Base-by-base conservation (phyloP, 495 filamentous ascomycete species). In the Podospora comata region DNA sequence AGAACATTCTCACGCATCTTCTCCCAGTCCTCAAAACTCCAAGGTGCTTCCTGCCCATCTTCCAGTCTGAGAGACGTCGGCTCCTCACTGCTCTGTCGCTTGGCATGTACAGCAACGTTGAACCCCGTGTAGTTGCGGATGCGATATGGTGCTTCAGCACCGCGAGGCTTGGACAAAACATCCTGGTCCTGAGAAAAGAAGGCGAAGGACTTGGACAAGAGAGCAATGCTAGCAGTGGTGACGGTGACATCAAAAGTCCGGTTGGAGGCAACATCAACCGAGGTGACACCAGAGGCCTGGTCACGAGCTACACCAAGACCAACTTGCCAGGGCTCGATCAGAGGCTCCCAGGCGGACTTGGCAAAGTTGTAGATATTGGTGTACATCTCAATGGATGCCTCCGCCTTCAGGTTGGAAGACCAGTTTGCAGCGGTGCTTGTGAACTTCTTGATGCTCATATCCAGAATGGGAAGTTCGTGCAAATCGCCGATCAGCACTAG, bases 311-410 rank as follows among this genome's bases (percentile, higher is more conserved):
- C 85, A 65, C 95, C 92, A 72, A 98, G 89, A 30, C 94, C 94
- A 23, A 98, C 81, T 68, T 95, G 89, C 95, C 95, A 99, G 39
- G 96, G 95, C 77, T 99, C 95, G 28, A 98, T 90, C 39, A 99
- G 81, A 9, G 95, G 95, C 77, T 98, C 95, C 95, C 95, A 99
- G 9, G 93, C 91, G 0, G 96, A 98, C 77, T 99, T 98, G 23
- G 95, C 94, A 79, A 99, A 99, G 77, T 98, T 99, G 83, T 96
- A 98, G 63, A 98, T 89, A 76, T 98, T 99, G 72, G 96, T 84
- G 77, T 95, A 97, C 67, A 92, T 93, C 71, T 98, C 92, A 65
- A 98, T 89, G 44, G 83, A 92, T 0, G 92, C 92, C 74, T 97
- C 93, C 2, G 92, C 93, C 72, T 87, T 92, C 79, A 98, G 83